A percentile compares a stretch with the other conserved stretches of the same genome.
These are phyloP conservation scores for Botrytis sinoallii DNA, from an alignment of 2,329 filamentous ascomycete genomes.

Conservation along the genomic window DNA sequence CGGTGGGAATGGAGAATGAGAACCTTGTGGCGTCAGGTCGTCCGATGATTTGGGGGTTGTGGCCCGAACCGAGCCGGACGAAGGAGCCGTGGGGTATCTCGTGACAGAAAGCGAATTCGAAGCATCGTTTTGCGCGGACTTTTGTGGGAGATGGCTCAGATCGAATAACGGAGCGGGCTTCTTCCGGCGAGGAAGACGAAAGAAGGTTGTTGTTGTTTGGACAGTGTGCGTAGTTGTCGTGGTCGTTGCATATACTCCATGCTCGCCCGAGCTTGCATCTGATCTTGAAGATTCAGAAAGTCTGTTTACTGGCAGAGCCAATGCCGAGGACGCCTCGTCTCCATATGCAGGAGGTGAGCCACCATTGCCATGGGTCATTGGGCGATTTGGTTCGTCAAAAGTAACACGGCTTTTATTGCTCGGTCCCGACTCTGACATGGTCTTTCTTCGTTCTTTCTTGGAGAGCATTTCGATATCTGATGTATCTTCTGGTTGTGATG, in stretches of 20 bases:
- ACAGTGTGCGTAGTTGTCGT: constrained; percentile 62
- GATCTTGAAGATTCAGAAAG: constrained; percentile 87
- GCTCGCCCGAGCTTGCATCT: constrained; percentile 75
- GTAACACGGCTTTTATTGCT: constrained; percentile 47
- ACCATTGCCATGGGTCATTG: constrained; percentile 41
- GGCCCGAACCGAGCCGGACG: constrained; percentile 41
- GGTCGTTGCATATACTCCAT: constrained; percentile 54
- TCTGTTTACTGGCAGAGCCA: constrained; percentile 62
- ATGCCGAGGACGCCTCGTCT: constrained; percentile 57
- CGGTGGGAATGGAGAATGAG: constrained; percentile 34
- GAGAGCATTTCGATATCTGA: constrained; percentile 28
- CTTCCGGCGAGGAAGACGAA: constrained; percentile 74
- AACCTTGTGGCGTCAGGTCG: constrained; percentile 26
- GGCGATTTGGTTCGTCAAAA: constrained; percentile 58
- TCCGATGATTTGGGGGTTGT: constrained; percentile 36
- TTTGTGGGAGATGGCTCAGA: constrained; percentile 82
- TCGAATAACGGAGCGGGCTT: constrained; percentile 78
- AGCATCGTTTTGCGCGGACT: constrained; percentile 47
- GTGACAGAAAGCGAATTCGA: constrained; percentile 39
- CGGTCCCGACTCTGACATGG: constrained; percentile 38
- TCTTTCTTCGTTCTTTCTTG: constrained; percentile 45
- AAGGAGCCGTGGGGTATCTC: constrained; percentile 45
- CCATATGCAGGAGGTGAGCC: constrained; percentile 55
- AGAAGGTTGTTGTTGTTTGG: constrained; percentile 69
- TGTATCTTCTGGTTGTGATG: constrained; percentile 21